Percentiles rank a stretch among this genome's conserved stretches.
Evolutionary conservation across 2,329 filamentous ascomycete genomes (phyloP).

Genomic region (Phyllosticta paracitricarpa): DNA sequence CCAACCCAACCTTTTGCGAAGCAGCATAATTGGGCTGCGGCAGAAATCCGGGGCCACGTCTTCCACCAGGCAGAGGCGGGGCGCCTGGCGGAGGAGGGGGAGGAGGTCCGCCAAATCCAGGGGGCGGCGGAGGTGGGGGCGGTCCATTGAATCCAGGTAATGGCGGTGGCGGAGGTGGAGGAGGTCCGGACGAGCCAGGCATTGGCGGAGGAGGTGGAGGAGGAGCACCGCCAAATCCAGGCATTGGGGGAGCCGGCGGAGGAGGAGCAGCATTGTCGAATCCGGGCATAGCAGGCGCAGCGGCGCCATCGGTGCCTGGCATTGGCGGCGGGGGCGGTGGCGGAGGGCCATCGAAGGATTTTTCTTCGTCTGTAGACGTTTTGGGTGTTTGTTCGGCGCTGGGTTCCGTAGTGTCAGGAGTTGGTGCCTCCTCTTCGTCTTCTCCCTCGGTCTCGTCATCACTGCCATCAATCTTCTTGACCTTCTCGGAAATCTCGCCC

Average conservation of each 20-base stretch:
- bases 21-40: constrained; percentile 49
- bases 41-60: constrained; percentile 59
- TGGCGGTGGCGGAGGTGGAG: constrained; percentile 38
- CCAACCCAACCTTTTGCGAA: constrained; percentile 55
- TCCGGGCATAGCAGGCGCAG: constrained; percentile 25
- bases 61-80: constrained; percentile 49
- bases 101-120: constrained; percentile 39
- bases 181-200: constrained; percentile 35
- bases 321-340: constrained; percentile 23
- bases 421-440: constrained; percentile 51
- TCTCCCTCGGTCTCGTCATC: constrained; percentile 51
- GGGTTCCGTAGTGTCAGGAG: constrained; percentile 65
- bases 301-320: constrained; percentile 8
- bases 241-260: constrained; percentile 25
- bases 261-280: constrained; percentile 37
- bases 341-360: constrained; percentile 41
- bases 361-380: constrained; percentile 55
- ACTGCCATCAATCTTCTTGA: constrained; percentile 62
- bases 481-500: constrained; percentile 64
- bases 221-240: constrained; percentile 30
- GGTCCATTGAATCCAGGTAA: constrained; percentile 28
- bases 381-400: constrained; percentile 63
- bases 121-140: constrained; percentile 35
- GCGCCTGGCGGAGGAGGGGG: constrained; percentile 48
- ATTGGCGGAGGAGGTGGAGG: constrained; percentile 35